Evolutionary conservation across 108 stramenopile species (phyloP).

Genomic region (Mayamaea pseudoterrestris): DNA sequence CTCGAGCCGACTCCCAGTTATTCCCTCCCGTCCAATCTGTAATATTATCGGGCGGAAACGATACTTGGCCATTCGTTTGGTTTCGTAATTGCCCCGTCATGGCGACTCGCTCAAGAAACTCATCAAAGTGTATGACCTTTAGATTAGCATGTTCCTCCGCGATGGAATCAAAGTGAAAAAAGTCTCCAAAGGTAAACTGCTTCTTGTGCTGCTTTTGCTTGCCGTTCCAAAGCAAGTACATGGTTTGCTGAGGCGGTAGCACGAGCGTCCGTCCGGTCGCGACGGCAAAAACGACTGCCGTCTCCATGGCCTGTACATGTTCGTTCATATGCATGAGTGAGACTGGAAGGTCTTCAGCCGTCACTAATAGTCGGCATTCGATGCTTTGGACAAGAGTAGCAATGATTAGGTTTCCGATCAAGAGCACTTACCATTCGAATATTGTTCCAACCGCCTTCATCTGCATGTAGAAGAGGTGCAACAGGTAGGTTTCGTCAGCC

Average conservation of each 20-base stretch:
- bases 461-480: slow-evolving; percentile 21
- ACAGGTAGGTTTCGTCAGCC: slow-evolving; percentile 38
- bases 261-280: slow-evolving; percentile 89
- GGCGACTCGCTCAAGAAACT: slow-evolving; percentile 53
- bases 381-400: background rate
- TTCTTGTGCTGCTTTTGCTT: slow-evolving; percentile 9
- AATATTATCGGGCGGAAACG: slow-evolving; percentile 29
- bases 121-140: slow-evolving; percentile 57
- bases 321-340: background rate
- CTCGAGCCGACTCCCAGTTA: slow-evolving; percentile 4
- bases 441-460: slow-evolving; percentile 93
- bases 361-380: background rate
- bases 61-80: slow-evolving; percentile 12
- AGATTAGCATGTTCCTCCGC: slow-evolving; percentile 42
- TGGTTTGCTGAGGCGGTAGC: slow-evolving; percentile 35
- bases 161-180: slow-evolving; percentile 50
- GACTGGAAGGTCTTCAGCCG: background rate
- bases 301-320: background rate
- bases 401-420: background rate
- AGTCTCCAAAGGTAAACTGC: slow-evolving; percentile 39
- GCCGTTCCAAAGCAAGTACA: slow-evolving; percentile 5
- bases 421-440: slow-evolving; percentile 64
- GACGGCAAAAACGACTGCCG: slow-evolving; percentile 35
- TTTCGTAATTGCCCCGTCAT: slow-evolving; percentile 19
- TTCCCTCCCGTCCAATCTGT: slow-evolving; percentile 36